Percentiles rank a stretch among this genome's conserved stretches.
Evolutionary conservation across 2,329 filamentous ascomycete species (phyloP).

Genomic region (Colletotrichum australisinense): DNA sequence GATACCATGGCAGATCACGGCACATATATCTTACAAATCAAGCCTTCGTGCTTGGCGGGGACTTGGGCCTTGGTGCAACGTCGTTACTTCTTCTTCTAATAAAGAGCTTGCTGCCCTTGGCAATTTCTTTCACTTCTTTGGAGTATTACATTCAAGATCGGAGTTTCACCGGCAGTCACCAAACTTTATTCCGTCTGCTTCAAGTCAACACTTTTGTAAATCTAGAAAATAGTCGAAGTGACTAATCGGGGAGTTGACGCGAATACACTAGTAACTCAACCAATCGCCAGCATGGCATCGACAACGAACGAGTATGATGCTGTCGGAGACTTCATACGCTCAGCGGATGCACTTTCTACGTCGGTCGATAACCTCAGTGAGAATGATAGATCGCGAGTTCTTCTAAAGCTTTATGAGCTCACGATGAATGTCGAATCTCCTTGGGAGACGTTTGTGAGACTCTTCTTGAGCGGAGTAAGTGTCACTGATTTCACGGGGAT

Average conservation of each 20-base stretch:
- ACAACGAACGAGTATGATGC: neutral
- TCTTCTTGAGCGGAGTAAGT: conserved; percentile 3
- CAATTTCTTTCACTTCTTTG: neutral
- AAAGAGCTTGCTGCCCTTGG: neutral
- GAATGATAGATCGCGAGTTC: neutral
- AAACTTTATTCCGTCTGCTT: too few species aligned
- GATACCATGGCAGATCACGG: neutral
- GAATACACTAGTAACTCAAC: too few species aligned
- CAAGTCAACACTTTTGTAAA: too few species aligned
- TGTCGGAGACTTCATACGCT: neutral
- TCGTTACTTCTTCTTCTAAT: neutral
- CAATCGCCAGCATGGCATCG: too few species aligned
- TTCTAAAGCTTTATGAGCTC: conserved; percentile 7
- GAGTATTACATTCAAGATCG: too few species aligned
- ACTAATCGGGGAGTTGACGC: too few species aligned
- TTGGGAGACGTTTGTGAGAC: conserved; percentile 11
- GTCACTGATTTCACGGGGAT: neutral
- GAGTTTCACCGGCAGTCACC: too few species aligned
- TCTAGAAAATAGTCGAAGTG: too few species aligned
- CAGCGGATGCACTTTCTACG: neutral
- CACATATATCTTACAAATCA: neutral
- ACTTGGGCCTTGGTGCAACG: neutral
- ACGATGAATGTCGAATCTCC: conserved; percentile 4
- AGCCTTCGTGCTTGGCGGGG: neutral
- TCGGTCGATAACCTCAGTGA: neutral